A percentile compares a stretch with the other conserved stretches of the same genome.
Evolutionary conservation across 768 basidiomycete genomes (phyloP).

Genomic region (Asterophora parasitica): DNA sequence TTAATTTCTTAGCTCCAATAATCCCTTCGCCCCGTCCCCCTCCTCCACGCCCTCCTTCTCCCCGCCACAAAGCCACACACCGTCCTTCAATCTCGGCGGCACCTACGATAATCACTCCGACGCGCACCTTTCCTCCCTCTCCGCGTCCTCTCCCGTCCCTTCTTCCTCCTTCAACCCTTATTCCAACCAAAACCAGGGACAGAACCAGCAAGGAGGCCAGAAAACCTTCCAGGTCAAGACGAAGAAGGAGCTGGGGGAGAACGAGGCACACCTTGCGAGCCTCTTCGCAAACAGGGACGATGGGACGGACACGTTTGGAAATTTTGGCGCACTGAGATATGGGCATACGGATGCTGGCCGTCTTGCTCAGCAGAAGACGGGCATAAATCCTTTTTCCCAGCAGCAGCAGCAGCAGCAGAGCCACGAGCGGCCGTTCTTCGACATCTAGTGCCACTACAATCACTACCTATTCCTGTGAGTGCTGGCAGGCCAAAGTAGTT

Average conservation of each 20-base stretch:
- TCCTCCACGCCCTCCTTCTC: slow-evolving; percentile 27
- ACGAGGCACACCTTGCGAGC: slow-evolving; percentile 75
- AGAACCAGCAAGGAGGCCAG: slow-evolving; percentile 22
- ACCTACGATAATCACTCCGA: slow-evolving; percentile 57
- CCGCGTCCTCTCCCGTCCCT: slow-evolving; percentile 37
- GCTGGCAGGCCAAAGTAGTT: too few relatives aligned
- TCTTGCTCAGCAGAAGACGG: slow-evolving; percentile 39
- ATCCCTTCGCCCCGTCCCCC: slow-evolving; percentile 76
- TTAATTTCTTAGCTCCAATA: slow-evolving; percentile 66
- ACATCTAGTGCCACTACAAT: slow-evolving; percentile 38
- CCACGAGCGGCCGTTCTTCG: slow-evolving; percentile 76
- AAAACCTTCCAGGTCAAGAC: slow-evolving; percentile 36
- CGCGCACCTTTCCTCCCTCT: slow-evolving; percentile 38
- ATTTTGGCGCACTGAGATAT: slow-evolving; percentile 69
- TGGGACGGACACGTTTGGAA: slow-evolving; percentile 95
- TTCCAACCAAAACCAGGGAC: slow-evolving; percentile 20
- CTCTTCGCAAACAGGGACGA: slow-evolving; percentile 88
- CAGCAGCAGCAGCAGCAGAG: slow-evolving; percentile 51
- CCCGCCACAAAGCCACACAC: slow-evolving; percentile 27
- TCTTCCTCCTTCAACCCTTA: slow-evolving; percentile 22
- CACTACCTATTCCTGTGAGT: too few relatives aligned
- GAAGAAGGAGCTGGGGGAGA: slow-evolving; percentile 40
- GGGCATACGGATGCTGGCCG: slow-evolving; percentile 55
- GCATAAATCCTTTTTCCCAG: slow-evolving; percentile 63
- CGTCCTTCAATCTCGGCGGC: slow-evolving; percentile 65